A percentile compares a stretch with the other conserved stretches of the same genome.
Evolutionary conservation across 441 rosid species (phyloP).

Genomic region (Mallotus japonicus): DNA sequence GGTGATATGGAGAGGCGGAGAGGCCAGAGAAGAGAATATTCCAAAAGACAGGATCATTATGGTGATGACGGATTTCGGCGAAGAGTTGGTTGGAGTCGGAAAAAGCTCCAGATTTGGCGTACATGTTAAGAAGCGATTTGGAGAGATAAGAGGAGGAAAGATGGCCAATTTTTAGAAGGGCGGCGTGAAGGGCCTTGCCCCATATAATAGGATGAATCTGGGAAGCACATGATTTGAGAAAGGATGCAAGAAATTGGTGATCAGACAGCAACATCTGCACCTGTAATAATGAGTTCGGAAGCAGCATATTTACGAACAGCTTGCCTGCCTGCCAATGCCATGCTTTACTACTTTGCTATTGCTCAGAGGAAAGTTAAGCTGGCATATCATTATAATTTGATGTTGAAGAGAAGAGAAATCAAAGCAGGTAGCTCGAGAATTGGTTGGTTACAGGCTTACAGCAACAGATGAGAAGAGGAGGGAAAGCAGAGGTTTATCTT

Average conservation of each 20-base stretch:
- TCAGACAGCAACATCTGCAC: slow-evolving; percentile 21
- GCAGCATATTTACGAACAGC: slow-evolving; percentile 40
- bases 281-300: slow-evolving; percentile 17
- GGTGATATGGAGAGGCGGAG: slow-evolving; percentile 42
- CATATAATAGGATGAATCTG: slow-evolving; percentile 21
- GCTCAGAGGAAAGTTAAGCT: too few relatives aligned
- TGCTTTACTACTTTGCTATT: too few relatives aligned
- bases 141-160: slow-evolving; percentile 50
- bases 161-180: slow-evolving; percentile 49
- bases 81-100: slow-evolving; percentile 59
- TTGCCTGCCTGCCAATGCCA: background rate
- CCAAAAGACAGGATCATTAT: slow-evolving; percentile 77
- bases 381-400: too few relatives aligned
- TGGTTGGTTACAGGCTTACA: too few relatives aligned
- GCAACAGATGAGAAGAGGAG: too few relatives aligned
- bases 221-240: slow-evolving; percentile 61
- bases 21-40: slow-evolving; percentile 74
- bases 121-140: slow-evolving; percentile 75
- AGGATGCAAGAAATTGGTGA: slow-evolving; percentile 46
- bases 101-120: slow-evolving; percentile 62
- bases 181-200: slow-evolving; percentile 59
- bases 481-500: too few relatives aligned
- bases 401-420: too few relatives aligned
- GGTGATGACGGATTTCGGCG: slow-evolving; percentile 38
- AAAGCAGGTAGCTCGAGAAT: too few relatives aligned